phyloP scores from a whole-genome alignment of 768 basidiomycete species.

The Mycena floridula region DNA sequence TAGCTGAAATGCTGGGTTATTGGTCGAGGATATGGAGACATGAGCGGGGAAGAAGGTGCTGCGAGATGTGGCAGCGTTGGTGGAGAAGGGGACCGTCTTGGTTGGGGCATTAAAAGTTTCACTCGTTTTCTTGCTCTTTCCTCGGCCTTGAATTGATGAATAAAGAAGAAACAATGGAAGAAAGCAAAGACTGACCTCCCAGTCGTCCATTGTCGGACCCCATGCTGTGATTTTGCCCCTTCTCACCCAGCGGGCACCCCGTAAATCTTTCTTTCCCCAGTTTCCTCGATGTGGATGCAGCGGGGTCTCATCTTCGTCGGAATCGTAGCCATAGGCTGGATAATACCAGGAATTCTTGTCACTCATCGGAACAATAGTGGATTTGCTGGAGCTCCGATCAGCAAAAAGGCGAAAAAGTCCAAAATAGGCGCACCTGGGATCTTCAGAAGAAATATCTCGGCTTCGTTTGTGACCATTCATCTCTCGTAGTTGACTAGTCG shows the following conservation, averaged over 20 bases:
- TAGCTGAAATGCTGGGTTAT: slow-evolving; percentile 65
- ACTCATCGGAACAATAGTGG: slow-evolving; percentile 44
- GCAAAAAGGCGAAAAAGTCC: too few relatives aligned
- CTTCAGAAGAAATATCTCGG: background rate
- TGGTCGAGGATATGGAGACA: slow-evolving; percentile 70
- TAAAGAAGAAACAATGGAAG: slow-evolving; percentile 7
- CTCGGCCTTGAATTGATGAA: slow-evolving; percentile 49
- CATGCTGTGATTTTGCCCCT: slow-evolving; percentile 78
- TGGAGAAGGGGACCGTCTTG: slow-evolving; percentile 64
- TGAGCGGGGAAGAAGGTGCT: slow-evolving; percentile 69
- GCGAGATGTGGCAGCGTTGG: slow-evolving; percentile 70
- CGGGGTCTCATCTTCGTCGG: slow-evolving; percentile 48
- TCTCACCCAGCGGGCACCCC: slow-evolving; percentile 77
- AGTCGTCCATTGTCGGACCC: slow-evolving; percentile 81
- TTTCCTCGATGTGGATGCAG: slow-evolving; percentile 56
- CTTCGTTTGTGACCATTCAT: slow-evolving; percentile 21
- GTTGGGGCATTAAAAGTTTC: slow-evolving; percentile 56
- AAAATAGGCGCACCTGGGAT: background rate
- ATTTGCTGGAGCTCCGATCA: too few relatives aligned
- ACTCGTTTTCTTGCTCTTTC: slow-evolving; percentile 80
- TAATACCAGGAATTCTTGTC: slow-evolving; percentile 83
- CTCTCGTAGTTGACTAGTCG: slow-evolving; percentile 2
- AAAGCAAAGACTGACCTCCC: slow-evolving; percentile 54
- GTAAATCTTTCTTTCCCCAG: slow-evolving; percentile 76
- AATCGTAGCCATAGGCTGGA: slow-evolving; percentile 69